phyloP scores from a whole-genome alignment of 2,329 filamentous ascomycete genomes.

The Cladosporium velox region DNA sequence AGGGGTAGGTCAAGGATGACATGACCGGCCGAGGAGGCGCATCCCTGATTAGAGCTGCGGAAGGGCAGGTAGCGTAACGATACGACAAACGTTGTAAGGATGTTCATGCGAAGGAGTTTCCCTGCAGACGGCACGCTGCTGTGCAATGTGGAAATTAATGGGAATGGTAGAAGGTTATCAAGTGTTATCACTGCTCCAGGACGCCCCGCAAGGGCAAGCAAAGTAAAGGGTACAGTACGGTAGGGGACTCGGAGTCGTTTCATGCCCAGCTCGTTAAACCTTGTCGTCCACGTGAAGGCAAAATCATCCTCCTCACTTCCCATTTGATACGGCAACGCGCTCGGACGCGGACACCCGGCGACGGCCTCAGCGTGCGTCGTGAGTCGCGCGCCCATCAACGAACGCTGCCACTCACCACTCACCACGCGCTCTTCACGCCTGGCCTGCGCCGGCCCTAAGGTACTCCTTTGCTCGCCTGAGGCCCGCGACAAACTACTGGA shows the following conservation, averaged over 20 bases:
- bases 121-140: neutral
- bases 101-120: neutral
- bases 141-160: neutral
- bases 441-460: neutral
- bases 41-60: neutral
- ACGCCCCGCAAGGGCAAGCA: neutral
- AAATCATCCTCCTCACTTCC: neutral
- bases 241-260: neutral
- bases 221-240: neutral
- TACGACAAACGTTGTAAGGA: neutral
- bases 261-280: neutral
- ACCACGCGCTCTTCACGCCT: constrained; percentile 6
- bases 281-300: constrained; percentile 11
- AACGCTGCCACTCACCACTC: neutral
- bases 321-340: neutral
- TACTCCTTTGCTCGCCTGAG: constrained; percentile 5
- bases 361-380: neutral
- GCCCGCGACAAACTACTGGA: neutral
- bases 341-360: constrained; percentile 2
- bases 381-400: neutral
- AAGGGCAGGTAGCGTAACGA: neutral
- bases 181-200: neutral
- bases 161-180: neutral
- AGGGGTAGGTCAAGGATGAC: constrained; percentile 2
- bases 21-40: neutral